phyloP scores from a whole-genome alignment of 176 grass and related monocot genomes.

The Aegilops tauschii region DNA sequence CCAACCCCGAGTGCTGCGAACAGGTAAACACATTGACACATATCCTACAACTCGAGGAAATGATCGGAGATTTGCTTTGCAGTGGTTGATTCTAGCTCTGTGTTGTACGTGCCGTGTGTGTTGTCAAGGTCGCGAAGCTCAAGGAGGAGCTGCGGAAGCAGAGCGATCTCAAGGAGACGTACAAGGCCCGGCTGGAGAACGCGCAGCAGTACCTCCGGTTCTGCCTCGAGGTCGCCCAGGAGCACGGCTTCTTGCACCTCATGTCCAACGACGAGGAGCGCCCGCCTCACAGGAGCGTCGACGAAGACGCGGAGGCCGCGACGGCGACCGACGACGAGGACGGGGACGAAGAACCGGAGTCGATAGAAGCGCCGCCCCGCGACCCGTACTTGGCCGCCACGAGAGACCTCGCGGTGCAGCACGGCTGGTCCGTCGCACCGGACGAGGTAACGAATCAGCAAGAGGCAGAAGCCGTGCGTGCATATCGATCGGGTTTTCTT shows the following conservation, averaged over 20 bases:
- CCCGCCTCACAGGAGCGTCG: neutral
- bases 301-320: neutral
- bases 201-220: constrained; percentile 59
- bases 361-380: neutral
- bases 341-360: neutral
- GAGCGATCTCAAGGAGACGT: constrained; percentile 58
- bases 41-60: neutral
- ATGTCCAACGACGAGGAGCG: constrained; percentile 9
- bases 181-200: constrained; percentile 50
- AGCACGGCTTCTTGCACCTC: constrained; percentile 57
- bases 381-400: constrained; percentile 35
- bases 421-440: constrained; percentile 50
- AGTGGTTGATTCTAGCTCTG: neutral
- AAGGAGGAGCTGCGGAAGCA: constrained; percentile 44
- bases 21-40: neutral
- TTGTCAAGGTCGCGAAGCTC: constrained; percentile 32
- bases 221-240: constrained; percentile 56
- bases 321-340: neutral
- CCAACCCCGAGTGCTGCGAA: neutral
- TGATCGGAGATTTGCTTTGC: neutral
- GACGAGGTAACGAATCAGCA: constrained; percentile 34
- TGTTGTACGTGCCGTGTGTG: neutral
- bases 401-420: constrained; percentile 34
- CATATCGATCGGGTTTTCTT: neutral
- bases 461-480: too few relatives aligned